Percentiles rank a stretch among this genome's conserved stretches.
phyloP scores from a whole-genome alignment of 495 filamentous ascomycete genomes.

The Talaromyces thailandensis region DNA sequence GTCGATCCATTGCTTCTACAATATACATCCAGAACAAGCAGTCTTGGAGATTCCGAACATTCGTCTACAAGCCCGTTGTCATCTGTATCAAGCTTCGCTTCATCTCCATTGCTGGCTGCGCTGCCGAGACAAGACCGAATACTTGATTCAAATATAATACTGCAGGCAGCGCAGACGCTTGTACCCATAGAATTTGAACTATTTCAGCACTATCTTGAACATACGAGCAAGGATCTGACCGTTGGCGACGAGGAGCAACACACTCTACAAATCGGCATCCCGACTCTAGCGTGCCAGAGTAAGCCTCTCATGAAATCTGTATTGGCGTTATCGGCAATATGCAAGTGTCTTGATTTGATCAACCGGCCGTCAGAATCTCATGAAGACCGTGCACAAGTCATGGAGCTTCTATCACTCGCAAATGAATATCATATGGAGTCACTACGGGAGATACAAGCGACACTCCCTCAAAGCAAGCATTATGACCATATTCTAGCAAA shows the following conservation, averaged over 20 bases:
- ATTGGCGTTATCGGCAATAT: conserved; percentile 29
- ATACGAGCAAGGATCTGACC: conserved; percentile 29
- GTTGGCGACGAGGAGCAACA: conserved; percentile 27
- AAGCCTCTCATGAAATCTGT: conserved; percentile 31
- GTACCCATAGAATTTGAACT: conserved; percentile 24
- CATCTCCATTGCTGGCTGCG: not conserved
- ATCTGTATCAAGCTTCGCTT: not conserved
- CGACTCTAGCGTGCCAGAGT: conserved; percentile 30
- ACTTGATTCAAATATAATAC: not conserved
- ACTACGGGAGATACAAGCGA: conserved; percentile 19
- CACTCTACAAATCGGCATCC: conserved; percentile 30
- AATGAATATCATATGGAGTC: conserved; percentile 25
- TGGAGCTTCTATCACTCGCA: conserved; percentile 20
- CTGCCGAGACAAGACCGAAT: not conserved
- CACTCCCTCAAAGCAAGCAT: conserved; percentile 18
- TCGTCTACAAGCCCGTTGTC: not conserved
- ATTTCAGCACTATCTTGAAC: conserved; percentile 29
- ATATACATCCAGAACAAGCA: not conserved
- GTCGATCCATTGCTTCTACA: not conserved
- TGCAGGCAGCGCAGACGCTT: conserved; percentile 9
- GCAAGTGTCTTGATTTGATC: conserved; percentile 30
- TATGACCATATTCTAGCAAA: conserved; percentile 32
- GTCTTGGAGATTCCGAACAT: not conserved
- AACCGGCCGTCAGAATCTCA: conserved; percentile 10
- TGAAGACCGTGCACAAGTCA: conserved; percentile 15